phyloP scores from a whole-genome alignment of 768 basidiomycete genomes.

The Suillus fuscotomentosus region DNA sequence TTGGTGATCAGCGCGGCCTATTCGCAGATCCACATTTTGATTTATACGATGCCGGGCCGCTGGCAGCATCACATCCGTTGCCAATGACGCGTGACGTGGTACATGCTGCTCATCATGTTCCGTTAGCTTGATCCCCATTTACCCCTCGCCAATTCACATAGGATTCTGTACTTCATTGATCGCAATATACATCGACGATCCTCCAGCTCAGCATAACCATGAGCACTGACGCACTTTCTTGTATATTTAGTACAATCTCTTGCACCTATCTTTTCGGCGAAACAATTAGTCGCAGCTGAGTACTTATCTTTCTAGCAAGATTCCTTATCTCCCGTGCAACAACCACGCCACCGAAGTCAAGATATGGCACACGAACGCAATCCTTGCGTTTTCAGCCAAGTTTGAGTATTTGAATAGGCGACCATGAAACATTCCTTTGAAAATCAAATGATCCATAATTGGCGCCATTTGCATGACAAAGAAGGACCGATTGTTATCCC shows the following conservation, averaged over 20 bases:
- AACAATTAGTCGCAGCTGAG: background rate
- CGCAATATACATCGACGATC: background rate
- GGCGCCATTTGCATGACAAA: background rate
- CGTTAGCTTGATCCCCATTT: background rate
- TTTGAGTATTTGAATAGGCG: background rate
- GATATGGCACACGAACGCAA: background rate
- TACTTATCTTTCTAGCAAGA: background rate
- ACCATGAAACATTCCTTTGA: background rate
- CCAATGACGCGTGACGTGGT: background rate
- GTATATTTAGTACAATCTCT: background rate
- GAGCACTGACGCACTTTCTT: background rate
- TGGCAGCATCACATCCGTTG: background rate
- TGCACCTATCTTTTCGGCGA: background rate
- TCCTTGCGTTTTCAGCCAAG: background rate
- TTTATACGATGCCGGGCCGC: background rate
- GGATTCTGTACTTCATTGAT: background rate
- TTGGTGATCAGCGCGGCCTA: background rate
- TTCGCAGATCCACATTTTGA: background rate
- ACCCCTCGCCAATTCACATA: background rate
- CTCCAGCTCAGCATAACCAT: background rate
- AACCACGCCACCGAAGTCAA: background rate
- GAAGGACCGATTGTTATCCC: background rate
- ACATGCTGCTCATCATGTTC: background rate
- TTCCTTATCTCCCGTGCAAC: background rate
- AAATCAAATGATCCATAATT: background rate